Evolutionary conservation across 176 grass and related monocot genomes (phyloP).

Genomic region (Avena sativa): DNA sequence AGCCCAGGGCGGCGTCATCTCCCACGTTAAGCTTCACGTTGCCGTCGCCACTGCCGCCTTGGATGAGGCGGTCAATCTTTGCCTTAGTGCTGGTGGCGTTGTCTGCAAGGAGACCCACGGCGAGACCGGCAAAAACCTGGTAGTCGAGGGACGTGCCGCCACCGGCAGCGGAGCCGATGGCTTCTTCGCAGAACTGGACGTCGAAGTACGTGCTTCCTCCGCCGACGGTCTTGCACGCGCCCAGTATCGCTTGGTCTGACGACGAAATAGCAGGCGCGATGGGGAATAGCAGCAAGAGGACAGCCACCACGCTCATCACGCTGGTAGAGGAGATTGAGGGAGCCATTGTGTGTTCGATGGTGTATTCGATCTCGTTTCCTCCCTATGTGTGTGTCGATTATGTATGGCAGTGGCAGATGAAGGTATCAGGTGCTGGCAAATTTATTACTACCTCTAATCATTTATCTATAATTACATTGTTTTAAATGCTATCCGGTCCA

Average conservation of each 20-base stretch:
- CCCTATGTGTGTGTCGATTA: not conserved
- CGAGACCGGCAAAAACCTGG: not conserved
- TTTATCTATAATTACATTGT: too few species aligned
- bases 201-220: slow-evolving; percentile 27
- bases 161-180: slow-evolving; percentile 33
- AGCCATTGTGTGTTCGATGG: not conserved
- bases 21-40: not conserved
- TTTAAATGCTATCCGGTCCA: too few species aligned
- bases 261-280: not conserved
- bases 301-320: not conserved
- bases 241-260: not conserved
- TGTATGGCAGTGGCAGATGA: not conserved
- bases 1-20: not conserved
- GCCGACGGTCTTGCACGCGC: slow-evolving; percentile 40
- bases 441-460: too few species aligned
- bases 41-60: not conserved
- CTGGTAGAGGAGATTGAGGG: not conserved
- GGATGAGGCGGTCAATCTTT: slow-evolving; percentile 32
- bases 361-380: not conserved
- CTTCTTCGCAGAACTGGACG: slow-evolving; percentile 17
- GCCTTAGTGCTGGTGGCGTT: slow-evolving; percentile 46
- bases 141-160: not conserved
- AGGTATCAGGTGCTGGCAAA: too few species aligned
- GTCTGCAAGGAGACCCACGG: slow-evolving; percentile 18
- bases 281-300: not conserved